phyloP scores from a whole-genome alignment of 192 early-diverging fungal species.

The Phycomyces blakesleeanus region DNA sequence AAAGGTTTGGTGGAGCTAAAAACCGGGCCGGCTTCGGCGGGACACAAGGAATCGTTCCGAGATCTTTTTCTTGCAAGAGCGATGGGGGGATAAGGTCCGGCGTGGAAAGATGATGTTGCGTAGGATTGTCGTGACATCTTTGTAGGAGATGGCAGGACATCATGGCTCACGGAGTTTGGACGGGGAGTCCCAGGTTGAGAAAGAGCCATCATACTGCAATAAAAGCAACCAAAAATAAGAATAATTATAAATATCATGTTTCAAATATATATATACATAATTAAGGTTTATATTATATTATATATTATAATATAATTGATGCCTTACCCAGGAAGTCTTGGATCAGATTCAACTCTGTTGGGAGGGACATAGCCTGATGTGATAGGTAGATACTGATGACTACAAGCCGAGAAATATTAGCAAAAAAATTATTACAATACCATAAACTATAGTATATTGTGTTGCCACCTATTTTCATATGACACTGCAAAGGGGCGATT shows the following conservation, averaged over 20 bases:
- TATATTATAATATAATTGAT: neutral
- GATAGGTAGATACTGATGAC: neutral
- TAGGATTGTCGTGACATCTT: neutral
- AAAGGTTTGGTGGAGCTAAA: constrained; percentile 18
- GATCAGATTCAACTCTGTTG: constrained; percentile 5
- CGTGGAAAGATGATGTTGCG: constrained; percentile 1
- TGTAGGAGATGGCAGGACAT: constrained; percentile 7
- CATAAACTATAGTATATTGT: neutral
- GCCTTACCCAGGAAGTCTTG: constrained; percentile 19
- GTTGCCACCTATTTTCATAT: neutral
- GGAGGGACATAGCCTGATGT: constrained; percentile 8
- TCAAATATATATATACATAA: neutral
- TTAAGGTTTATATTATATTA: too few relatives aligned
- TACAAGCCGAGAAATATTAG: too few relatives aligned
- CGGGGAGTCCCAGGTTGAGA: constrained; percentile 31
- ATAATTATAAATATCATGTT: neutral
- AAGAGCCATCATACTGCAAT: constrained; percentile 14
- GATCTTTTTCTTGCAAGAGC: constrained; percentile 29
- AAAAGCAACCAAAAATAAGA: too few relatives aligned
- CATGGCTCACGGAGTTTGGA: constrained; percentile 9
- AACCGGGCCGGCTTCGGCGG: constrained; percentile 11
- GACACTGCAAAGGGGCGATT: too few relatives aligned
- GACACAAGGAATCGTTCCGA: constrained; percentile 37
- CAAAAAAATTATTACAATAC: neutral
- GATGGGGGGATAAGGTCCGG: constrained; percentile 3